phyloP scores from a whole-genome alignment of 768 basidiomycete species.

The Lactarius trivialis region DNA sequence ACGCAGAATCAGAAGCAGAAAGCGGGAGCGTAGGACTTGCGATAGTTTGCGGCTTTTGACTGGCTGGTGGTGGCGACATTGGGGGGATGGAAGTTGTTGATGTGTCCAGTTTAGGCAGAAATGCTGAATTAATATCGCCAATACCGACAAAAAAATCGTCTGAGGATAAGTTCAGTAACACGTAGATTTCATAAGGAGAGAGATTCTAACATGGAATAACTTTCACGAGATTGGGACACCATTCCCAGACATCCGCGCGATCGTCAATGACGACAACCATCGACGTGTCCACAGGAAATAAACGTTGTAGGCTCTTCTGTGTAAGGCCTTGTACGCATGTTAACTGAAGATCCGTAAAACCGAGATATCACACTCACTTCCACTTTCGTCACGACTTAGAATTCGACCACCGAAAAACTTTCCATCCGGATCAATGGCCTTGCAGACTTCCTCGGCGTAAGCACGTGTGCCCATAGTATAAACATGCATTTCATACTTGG shows the following conservation, averaged over 20 bases:
- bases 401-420: conserved; percentile 83
- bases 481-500: conserved; percentile 96
- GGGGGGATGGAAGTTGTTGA: conserved; percentile 36
- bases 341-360: neutral
- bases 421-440: conserved; percentile 85
- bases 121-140: conserved; percentile 95
- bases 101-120: conserved; percentile 74
- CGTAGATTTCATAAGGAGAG: conserved; percentile 1
- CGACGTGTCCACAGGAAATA: conserved; percentile 95
- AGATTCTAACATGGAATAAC: conserved; percentile 83
- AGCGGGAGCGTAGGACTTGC: conserved; percentile 7
- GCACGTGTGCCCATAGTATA: conserved; percentile 99
- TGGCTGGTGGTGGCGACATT: conserved; percentile 5
- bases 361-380: conserved; percentile 54
- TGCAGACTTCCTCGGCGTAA: conserved; percentile 93
- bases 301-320: conserved; percentile 82
- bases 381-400: conserved; percentile 91
- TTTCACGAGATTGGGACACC: conserved; percentile 94
- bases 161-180: conserved; percentile 32
- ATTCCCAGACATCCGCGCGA: conserved; percentile 97
- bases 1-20: neutral
- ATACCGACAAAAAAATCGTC: conserved; percentile 98
- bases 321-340: conserved; percentile 33
- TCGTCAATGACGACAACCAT: conserved; percentile 99
- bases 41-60: neutral